Percentiles rank a stretch among this genome's conserved stretches.
Conservation (phyloP, 2,329 filamentous ascomycete species). For the Chaetomiaceae sp. region DNA sequence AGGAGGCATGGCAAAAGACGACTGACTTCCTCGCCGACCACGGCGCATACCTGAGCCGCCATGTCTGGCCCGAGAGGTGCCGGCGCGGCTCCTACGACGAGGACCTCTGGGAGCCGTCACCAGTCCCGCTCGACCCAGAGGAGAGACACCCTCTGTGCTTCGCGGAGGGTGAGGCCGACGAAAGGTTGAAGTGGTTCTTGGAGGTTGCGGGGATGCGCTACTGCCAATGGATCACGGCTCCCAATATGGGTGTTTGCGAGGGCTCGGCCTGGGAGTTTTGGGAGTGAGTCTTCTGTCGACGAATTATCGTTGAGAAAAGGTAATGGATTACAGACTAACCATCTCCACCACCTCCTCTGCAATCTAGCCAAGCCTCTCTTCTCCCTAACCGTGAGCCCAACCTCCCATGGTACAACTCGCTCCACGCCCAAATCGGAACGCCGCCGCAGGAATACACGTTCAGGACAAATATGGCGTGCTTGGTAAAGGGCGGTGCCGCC, state of each 20-base stretch:
- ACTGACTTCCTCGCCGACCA: background rate
- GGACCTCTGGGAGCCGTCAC: no score
- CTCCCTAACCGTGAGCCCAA: no score
- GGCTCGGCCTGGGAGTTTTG: background rate
- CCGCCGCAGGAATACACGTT: background rate
- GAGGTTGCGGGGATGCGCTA: background rate
- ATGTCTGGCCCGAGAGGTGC: constrained; percentile 1
- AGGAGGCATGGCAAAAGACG: background rate
- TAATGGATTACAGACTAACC: no score
- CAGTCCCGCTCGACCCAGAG: background rate
- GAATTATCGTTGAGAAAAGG: no score
- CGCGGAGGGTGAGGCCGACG: background rate
- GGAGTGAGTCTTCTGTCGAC: background rate
- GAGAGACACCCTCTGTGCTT: background rate
- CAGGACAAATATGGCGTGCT: background rate
- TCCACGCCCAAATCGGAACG: background rate
- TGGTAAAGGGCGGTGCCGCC: background rate
- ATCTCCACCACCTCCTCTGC: no score
- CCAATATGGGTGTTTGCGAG: background rate
- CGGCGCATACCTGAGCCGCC: background rate
- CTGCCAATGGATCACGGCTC: background rate
- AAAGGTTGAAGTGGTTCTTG: background rate
- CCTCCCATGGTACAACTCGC: no score
- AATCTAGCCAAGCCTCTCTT: no score
- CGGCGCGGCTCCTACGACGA: constrained; percentile 1